Conservation (phyloP, 306 rosid species). For the Cicer bijugum region DNA sequence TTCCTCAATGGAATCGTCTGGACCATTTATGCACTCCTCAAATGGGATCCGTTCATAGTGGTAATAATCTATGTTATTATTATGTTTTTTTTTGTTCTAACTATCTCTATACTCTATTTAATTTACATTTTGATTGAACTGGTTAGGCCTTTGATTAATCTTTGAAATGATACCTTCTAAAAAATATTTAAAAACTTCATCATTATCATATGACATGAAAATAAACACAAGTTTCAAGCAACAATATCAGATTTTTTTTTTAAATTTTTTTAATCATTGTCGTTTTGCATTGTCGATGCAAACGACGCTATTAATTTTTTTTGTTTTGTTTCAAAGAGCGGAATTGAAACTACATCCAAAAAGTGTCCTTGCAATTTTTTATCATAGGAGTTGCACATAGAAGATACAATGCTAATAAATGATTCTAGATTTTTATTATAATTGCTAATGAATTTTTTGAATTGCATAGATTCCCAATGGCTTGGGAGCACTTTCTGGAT, state of each 20-base stretch:
- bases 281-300: too few species aligned
- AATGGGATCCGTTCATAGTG: slow-evolving; percentile 65
- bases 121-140: not conserved
- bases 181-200: not conserved
- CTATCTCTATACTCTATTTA: not conserved
- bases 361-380: too few species aligned
- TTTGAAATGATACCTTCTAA: not conserved
- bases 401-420: too few species aligned
- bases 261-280: too few species aligned
- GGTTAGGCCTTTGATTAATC: not conserved
- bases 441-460: slow-evolving; percentile 25
- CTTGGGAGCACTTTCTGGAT: slow-evolving; percentile 66
- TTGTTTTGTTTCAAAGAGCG: too few species aligned
- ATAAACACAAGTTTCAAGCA: too few species aligned
- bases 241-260: too few species aligned
- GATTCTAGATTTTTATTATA: slow-evolving; percentile 5
- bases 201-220: too few species aligned
- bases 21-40: slow-evolving; percentile 63
- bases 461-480: slow-evolving; percentile 56
- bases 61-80: slow-evolving; percentile 46
- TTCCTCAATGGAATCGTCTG: slow-evolving; percentile 64
- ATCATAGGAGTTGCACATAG: too few species aligned
- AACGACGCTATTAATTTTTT: too few species aligned
- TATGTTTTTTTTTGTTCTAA: not conserved
- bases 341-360: too few species aligned